Evolutionary conservation across 495 filamentous ascomycete genomes (phyloP).

Genomic region (Penicillium pancosmium): DNA sequence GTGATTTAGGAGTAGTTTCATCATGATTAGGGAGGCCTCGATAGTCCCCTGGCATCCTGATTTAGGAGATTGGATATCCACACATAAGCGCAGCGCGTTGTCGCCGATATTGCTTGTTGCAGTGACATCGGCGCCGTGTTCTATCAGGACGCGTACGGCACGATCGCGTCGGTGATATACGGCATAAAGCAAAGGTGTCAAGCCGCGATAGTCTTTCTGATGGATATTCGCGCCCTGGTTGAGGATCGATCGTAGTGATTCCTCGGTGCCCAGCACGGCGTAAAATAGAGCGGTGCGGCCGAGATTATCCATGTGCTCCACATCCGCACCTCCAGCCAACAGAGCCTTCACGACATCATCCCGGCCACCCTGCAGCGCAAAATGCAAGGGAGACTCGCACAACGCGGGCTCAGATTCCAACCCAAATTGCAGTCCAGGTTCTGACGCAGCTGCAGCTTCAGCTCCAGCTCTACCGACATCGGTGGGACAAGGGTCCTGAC

Average conservation of each 20-base stretch:
- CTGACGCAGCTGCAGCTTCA: neutral
- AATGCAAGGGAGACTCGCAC: neutral
- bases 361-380: neutral
- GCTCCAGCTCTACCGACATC: neutral
- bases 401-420: neutral
- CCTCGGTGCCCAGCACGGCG: neutral
- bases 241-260: neutral
- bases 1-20: neutral
- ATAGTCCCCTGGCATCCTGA: neutral
- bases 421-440: neutral
- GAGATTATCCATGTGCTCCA: neutral
- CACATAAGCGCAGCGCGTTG: conserved; percentile 1
- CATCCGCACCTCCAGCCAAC: neutral
- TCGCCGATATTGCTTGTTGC: conserved; percentile 1
- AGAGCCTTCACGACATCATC: conserved; percentile 4
- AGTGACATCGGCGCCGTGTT: conserved; percentile 1
- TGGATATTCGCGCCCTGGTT: neutral
- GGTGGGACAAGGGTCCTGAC: neutral
- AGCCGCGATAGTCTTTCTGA: neutral
- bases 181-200: conserved; percentile 1
- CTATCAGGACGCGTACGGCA: neutral
- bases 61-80: conserved; percentile 1
- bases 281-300: conserved; percentile 3
- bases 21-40: neutral
- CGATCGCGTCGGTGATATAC: neutral